Evolutionary conservation across 345 rosid genomes (phyloP).

Genomic region (Brassica incana): DNA sequence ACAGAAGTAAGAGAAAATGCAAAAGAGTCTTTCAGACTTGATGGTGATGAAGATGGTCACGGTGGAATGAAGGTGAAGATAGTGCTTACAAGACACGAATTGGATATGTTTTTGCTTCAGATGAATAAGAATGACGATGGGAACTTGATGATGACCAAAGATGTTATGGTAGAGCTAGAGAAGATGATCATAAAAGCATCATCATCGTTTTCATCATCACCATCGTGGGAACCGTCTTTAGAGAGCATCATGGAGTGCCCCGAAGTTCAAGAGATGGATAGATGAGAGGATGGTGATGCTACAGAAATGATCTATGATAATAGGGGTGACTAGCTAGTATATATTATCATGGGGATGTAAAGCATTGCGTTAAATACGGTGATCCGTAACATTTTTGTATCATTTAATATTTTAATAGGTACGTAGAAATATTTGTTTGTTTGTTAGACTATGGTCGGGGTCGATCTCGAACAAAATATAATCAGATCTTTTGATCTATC

Average conservation of each 20-base stretch:
- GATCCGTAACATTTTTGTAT: slow-evolving; percentile 17
- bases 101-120: slow-evolving; percentile 59
- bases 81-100: slow-evolving; percentile 70
- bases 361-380: slow-evolving; percentile 12
- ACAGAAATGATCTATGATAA: background rate
- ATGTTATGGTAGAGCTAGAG: slow-evolving; percentile 44
- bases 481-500: background rate
- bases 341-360: background rate
- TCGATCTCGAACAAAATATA: background rate
- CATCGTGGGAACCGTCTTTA: slow-evolving; percentile 68
- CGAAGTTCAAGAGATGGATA: slow-evolving; percentile 41
- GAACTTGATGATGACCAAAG: slow-evolving; percentile 38
- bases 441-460: background rate
- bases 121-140: slow-evolving; percentile 29
- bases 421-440: background rate
- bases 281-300: slow-evolving; percentile 13
- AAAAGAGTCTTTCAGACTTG: slow-evolving; percentile 13
- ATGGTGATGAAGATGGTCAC: slow-evolving; percentile 21
- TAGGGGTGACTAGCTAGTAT: background rate
- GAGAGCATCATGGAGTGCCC: slow-evolving; percentile 62
- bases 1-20: slow-evolving; percentile 9
- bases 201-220: slow-evolving; percentile 7
- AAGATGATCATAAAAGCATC: slow-evolving; percentile 33
- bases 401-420: background rate
- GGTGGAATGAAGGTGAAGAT: slow-evolving; percentile 67